phyloP scores from a whole-genome alignment of 2,329 filamentous ascomycete species.

The Sporothrix euskadiensis region DNA sequence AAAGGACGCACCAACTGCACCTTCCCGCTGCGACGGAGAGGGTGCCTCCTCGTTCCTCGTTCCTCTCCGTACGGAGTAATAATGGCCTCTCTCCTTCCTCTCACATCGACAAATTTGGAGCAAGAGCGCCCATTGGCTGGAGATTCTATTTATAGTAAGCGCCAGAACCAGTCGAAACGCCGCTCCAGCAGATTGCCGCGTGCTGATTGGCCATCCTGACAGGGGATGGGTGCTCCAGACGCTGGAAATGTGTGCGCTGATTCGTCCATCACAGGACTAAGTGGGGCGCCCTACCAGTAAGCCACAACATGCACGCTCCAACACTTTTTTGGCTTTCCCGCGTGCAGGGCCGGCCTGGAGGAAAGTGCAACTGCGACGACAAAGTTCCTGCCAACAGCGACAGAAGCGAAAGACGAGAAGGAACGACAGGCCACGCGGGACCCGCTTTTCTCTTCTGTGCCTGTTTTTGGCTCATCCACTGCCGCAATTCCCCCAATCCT shows the following conservation, averaged over 20 bases:
- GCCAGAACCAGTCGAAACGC: conserved; percentile 34
- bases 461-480: conserved; percentile 3
- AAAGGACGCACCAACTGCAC: conserved; percentile 18
- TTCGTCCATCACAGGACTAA: background rate
- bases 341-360: background rate
- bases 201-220: conserved; percentile 28
- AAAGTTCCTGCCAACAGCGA: background rate
- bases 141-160: conserved; percentile 34
- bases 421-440: conserved; percentile 4
- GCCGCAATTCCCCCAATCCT: background rate
- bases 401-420: background rate
- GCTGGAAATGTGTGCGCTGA: conserved; percentile 10
- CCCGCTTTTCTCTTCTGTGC: conserved; percentile 18
- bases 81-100: background rate
- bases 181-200: conserved; percentile 22
- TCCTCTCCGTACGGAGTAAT: background rate
- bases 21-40: conserved; percentile 12
- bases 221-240: conserved; percentile 21
- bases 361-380: background rate
- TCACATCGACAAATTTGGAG: conserved; percentile 20
- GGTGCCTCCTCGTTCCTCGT: conserved; percentile 11
- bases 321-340: conserved; percentile 20
- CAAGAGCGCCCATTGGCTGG: conserved; percentile 28
- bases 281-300: conserved; percentile 24
- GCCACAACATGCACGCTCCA: conserved; percentile 21